Conservation (phyloP, 2,329 filamentous ascomycete species). For the Cylindrodendrum hubeiense region DNA sequence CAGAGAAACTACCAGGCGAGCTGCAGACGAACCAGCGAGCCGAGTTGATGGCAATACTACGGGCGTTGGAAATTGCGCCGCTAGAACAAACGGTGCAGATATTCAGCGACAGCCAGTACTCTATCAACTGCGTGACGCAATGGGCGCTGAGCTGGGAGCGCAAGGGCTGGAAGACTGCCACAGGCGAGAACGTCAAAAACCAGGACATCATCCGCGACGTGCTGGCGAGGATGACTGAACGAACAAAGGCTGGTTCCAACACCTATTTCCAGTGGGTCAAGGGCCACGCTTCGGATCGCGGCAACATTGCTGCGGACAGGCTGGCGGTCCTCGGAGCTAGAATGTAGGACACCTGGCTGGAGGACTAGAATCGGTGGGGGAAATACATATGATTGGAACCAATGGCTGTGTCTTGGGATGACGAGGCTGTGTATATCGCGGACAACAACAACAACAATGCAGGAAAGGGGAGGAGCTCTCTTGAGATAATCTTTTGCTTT, state of each 20-base stretch:
- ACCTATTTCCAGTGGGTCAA: constrained; percentile 91
- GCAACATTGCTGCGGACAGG: constrained; percentile 84
- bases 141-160: constrained; percentile 85
- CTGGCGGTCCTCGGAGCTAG: constrained; percentile 71
- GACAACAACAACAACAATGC: constrained; percentile 1
- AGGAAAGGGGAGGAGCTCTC: neutral
- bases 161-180: constrained; percentile 82
- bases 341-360: constrained; percentile 34
- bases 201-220: constrained; percentile 84
- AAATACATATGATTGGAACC: neutral
- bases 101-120: constrained; percentile 89
- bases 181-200: constrained; percentile 83
- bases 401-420: constrained; percentile 20
- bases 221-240: constrained; percentile 76
- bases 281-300: constrained; percentile 79
- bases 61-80: constrained; percentile 83
- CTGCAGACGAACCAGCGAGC: constrained; percentile 95
- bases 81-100: constrained; percentile 78
- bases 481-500: neutral
- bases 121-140: constrained; percentile 87
- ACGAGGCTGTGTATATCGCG: constrained; percentile 12
- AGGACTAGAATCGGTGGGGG: neutral
- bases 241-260: constrained; percentile 68
- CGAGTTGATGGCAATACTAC: constrained; percentile 89
- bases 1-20: constrained; percentile 79